Evolutionary conservation across 2,329 filamentous ascomycete species (phyloP), one percentile per base, ranked within the genome.

Genomic region (Hypoxylon sp.): DNA sequence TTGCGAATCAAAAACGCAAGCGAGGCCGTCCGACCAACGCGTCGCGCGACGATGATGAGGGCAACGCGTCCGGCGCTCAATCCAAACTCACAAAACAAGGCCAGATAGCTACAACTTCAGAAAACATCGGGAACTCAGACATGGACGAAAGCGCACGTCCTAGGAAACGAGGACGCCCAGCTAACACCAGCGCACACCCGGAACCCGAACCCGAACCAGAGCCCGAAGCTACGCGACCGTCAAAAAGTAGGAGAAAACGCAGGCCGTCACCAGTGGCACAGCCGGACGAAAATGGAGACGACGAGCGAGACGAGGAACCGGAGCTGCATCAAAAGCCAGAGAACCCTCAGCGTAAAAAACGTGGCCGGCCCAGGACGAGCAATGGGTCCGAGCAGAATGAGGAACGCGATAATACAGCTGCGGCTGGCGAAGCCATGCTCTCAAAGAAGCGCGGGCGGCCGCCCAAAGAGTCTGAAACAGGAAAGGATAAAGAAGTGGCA

Each of bases 21-120:
- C 78, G 78, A 69, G 76, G 76, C 50, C 73, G 75, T 35, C 75
- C 74, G 10, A 66, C 74, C 26, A 76, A 75, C 77, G 77, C 77
- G 76, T 74, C 74, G 52, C 74, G 70, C 60, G 56, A 70, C 21
- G 55, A 59, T 23, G 37, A 21, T 10, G 20, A 40, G n/a, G 51
- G 48, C 20, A 58, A 66, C 67, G 70, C 68, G 68, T 69, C 66
- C 31, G 65, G 60, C 23, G 45, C 60, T 15, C 60, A 65, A 60
- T 55, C 52, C 8, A 54, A 33, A n/a, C 59, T 63, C 21, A 58
- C 65, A 17, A 61, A 45, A 31, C 55, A 63, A 37, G 65, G 41
- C 10, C 47, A 55, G 17, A 23, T 64, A 47, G 45, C 64, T 23
- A 40, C 53, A 10, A 13, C 48, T 7, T 33, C 55, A 2, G 29